Base-by-base conservation (phyloP, 441 rosid genomes). In the Kokia cookei region DNA sequence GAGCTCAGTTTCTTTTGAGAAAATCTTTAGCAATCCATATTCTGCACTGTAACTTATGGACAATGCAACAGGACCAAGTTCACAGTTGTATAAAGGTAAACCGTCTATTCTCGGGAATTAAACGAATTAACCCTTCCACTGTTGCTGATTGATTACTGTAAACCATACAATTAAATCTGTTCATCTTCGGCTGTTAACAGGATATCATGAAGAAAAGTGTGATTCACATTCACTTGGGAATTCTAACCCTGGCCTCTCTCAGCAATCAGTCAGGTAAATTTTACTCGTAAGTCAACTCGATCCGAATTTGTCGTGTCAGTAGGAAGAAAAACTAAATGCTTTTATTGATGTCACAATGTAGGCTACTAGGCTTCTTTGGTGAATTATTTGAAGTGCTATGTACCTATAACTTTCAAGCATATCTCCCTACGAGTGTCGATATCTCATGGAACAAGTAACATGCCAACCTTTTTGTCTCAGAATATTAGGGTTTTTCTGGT, bases 1-100 rank as follows among this genome's bases (percentile, higher is more conserved):
- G 89, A 83, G 72, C 80, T 88, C 62, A 84, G 80, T 81, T 87
- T 81, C 65, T 89, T 73, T 63, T 89, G 84, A 91, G 75, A 61
- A n/a, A 65, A 26, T 51, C 32, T 22, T 68, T 48, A 48, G 5
- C 61, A 60, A 59, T 72, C 61, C 50, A 2, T 35, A 1, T 37
- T 43, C 29, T 12, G 32, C 19, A 32, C 9, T 22, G 48, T 55
- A 11, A 55, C 29, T 59, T 15, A 6, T 24, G 15, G 43, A 13
- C 51, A 22, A 66, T 67, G 72, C 70, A 65, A 65, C 37, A 10
- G 62, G 66, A 35, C 64, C 27, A 37, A 22, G 29, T 26, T 67
- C 72, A 12, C 3, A 5, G 48, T 43, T 17, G 29, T 65, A 66
- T 61, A 50, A 32, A 71, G 85, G 82, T 83, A 58, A 58, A 26